Evolutionary conservation across 2,329 filamentous ascomycete genomes (phyloP), one percentile per base, ranked within the genome.

Genomic region (Nothopassalora personata): DNA sequence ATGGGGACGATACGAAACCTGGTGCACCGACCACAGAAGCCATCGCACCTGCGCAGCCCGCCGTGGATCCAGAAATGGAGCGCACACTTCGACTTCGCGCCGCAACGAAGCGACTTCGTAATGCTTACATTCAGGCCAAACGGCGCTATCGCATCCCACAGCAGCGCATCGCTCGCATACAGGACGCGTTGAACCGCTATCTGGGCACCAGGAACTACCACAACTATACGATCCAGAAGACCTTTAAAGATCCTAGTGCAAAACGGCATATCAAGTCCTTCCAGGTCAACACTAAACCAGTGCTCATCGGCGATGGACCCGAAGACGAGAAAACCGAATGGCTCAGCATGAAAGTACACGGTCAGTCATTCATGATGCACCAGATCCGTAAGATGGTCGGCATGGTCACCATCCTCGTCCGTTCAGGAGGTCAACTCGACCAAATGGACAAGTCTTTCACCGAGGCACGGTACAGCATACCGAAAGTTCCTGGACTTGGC

Each of bases 291-390:
- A 77, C 79, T 3, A 79, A 83, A 54, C 91, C 91, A 0, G 71
- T 74, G 31, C 61, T 73, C 8, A 74, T 73, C 36, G 70, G 71
- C 48, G 71, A 71, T 10, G 70, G 67, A 1, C 59, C 63, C 5
- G 70, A 71, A 39, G 65, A 64, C n/a, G 66, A 70, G 18, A 86
- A 93, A 71, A 97, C 91, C 1, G 89, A 99, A 78, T 99, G 94
- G 94, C 81, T 99, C 4, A 94, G 89, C 47, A 81, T 97, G 66
- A 96, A 96, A 73, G 92, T 99, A 27, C 94, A 99, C 75, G 94
- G 94, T 0, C 94, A 99, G 76, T 93, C 88, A 71, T 99, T 99
- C 81, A 99, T 99, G 94, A 99, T 99, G 94, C 94, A 99, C 75
- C 94, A 99, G 78, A 99, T 99, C 75, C 88, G 94, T 70, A 99